Evolutionary conservation across 371 early-diverging fungal species (phyloP), one percentile per base, ranked within the genome.

Genomic region (Mortierella sp.): DNA sequence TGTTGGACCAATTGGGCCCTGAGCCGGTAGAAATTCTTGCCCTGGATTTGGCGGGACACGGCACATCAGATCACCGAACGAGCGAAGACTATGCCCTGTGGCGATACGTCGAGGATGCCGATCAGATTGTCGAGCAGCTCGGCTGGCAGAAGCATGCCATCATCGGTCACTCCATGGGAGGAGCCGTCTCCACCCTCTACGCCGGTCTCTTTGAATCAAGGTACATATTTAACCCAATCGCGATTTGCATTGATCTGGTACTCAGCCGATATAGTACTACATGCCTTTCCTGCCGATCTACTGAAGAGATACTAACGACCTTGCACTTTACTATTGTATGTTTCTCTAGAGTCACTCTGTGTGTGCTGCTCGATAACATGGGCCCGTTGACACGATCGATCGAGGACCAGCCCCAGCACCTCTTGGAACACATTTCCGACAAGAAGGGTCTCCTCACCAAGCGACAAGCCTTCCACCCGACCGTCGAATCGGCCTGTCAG

Each of bases 161-260:
- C 31, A 64, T 83, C 16, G 84, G 79, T 22, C 84, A 83, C n/a
- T 75, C 76, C 29, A 79, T 83, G 84, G 84, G 84, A 11, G 84
- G 84, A 0, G 84, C 79, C 53, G 53, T 70, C 37, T 58, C 79
- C 16, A 64, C 84, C 22, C 41, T 79, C 39, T 83, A 83, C 41
- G 24, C 79, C 0, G 84, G 84, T 19, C 64, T 83, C 8, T 83
- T 34, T 47, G 66, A 34, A 19, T 72, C 75, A 39, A 78, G 82
- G 81, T 80, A 71, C n/a, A 10, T n/a, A 52, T 26, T 26, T n/a
- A n/a, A n/a, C n/a, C n/a, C n/a, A n/a, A n/a, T n/a, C n/a, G n/a
- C n/a, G n/a, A n/a, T n/a, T n/a, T n/a, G n/a, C n/a, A n/a, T n/a
- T n/a, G n/a, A 1, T 1, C 5, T 34, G 13, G 19, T 31, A 16